Conservation (phyloP, 306 rosid species). For the Citrullus amarus region DNA sequence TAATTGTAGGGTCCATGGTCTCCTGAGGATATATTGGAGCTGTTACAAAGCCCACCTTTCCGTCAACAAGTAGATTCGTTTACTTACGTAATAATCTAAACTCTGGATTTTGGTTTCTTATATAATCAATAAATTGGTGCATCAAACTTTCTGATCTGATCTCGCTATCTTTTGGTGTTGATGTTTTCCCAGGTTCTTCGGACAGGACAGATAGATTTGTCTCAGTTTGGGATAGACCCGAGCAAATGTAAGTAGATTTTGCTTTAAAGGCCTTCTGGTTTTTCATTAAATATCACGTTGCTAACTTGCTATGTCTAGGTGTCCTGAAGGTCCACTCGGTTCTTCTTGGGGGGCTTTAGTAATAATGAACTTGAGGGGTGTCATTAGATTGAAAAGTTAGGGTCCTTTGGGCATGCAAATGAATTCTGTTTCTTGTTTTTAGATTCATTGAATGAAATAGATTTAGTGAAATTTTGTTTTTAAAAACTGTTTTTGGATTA, state of each 20-base stretch:
- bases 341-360: background rate
- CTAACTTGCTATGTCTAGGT: background rate
- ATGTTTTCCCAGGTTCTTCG: conserved; percentile 50
- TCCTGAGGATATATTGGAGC: conserved; percentile 70
- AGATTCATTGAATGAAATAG: background rate
- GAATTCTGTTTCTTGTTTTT: background rate
- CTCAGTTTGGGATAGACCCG: conserved; percentile 94
- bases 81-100: conserved; percentile 51
- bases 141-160: background rate
- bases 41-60: conserved; percentile 90
- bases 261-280: background rate
- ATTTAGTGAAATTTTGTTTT: background rate
- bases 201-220: conserved; percentile 88
- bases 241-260: conserved; percentile 64
- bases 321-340: background rate
- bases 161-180: background rate
- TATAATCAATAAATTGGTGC: background rate
- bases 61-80: conserved; percentile 94
- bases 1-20: conserved; percentile 68
- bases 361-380: background rate
- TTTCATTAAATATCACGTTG: background rate
- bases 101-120: background rate
- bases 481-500: background rate
- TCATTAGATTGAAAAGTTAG: background rate
- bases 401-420: background rate